Base-by-base conservation (phyloP, 306 rosid species). In the Lathyrus sativus region DNA sequence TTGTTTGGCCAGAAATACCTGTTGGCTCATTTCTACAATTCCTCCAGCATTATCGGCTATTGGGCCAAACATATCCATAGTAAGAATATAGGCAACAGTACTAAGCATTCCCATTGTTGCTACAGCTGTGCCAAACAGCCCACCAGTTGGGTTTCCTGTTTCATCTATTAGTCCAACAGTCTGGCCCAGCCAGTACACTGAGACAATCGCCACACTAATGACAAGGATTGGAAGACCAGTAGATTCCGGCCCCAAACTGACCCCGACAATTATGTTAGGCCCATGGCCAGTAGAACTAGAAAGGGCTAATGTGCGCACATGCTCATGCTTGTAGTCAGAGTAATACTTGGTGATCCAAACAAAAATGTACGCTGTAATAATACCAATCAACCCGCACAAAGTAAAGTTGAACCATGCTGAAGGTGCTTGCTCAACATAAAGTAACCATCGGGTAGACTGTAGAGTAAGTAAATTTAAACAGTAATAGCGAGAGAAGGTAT, bases 361-460 rank as follows among this genome's bases (percentile, higher is more conserved):
- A 74, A 90, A 93, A 56, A 80, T 2, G 43, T 93, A 93, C 18
- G 99, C 99, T n/a, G 96, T 90, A 66, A 85, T 88, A 75, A 93
- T 93, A 71, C 99, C 99, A 78, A 93, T 73, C 86, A 93, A 79
- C 58, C 99, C 99, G 72, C 99, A 93, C 83, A 90, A 73, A 58
- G 99, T 95, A 82, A 93, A 93, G 80, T 88, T 89, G 84, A 93
- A 90, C 99, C 99, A 93, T 9, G 97, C 97, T 9, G 95, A 83
- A 74, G 99, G 99, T 60, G 99, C 99, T 93, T 89, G 99, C 65
- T 88, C 97, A 43, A 92, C 89, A 72, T 90, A 79, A 76, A 93
- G 96, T 82, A 93, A 80, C 99, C 99, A 93, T 56, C 97, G 86
- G 46, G 99, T 88, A 71, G 97, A 93, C 99, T 93, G 89, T 69